Evolutionary conservation across 257 asterid genomes (phyloP).

Genomic region (Leonotis leonurus): DNA sequence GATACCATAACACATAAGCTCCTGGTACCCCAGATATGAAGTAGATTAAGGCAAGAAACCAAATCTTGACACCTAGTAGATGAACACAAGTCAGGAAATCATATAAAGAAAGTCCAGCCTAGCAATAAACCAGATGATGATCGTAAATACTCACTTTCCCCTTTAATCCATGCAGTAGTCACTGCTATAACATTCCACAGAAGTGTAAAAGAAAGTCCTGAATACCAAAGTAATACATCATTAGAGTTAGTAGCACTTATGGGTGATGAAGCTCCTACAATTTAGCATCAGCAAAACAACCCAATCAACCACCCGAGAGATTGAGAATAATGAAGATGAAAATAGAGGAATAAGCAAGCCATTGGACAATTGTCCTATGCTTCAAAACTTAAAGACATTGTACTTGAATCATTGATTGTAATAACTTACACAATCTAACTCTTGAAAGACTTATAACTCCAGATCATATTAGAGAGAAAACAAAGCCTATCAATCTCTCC

Average conservation of each 20-base stretch:
- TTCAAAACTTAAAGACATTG: neutral
- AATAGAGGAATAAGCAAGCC: neutral
- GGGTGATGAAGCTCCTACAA: neutral
- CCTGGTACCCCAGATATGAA: constrained; percentile 95
- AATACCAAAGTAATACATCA: constrained; percentile 20
- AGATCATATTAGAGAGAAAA: neutral
- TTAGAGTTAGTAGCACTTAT: constrained; percentile 12
- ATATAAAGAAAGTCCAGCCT: neutral
- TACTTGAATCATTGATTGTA: constrained; percentile 2
- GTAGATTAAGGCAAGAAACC: constrained; percentile 95
- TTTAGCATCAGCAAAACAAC: neutral
- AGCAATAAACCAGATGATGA: neutral
- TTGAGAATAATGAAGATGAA: neutral
- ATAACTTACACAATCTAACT: neutral
- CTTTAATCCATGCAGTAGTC: constrained; percentile 92
- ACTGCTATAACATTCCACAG: constrained; percentile 85
- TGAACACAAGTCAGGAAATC: constrained; percentile 19
- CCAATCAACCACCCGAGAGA: neutral
- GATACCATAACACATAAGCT: constrained; percentile 91
- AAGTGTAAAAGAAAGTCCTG: constrained; percentile 70
- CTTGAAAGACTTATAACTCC: neutral
- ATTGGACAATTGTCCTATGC: neutral
- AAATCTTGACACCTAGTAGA: constrained; percentile 39
- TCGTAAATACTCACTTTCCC: constrained; percentile 54
- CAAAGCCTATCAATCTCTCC: neutral